phyloP scores from a whole-genome alignment of 148 eudicot species.

The Fagopyrum esculentum region DNA sequence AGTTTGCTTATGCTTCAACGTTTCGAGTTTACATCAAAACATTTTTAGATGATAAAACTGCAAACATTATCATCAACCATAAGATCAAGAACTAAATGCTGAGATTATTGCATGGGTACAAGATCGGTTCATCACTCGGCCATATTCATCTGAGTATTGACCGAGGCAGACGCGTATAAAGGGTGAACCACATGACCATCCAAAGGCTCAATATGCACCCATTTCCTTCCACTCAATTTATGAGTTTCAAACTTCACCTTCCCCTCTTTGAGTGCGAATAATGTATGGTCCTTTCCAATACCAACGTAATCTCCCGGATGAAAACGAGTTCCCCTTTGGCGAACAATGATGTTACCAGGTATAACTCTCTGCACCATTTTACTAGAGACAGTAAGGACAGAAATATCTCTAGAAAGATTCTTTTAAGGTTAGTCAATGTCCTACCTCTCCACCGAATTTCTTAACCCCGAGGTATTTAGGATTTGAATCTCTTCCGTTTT shows the following conservation, averaged over 20 bases:
- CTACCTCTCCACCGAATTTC: constrained; percentile 80
- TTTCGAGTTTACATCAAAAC: neutral
- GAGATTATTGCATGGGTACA: neutral
- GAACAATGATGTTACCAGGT: constrained; percentile 81
- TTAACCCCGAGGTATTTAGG: constrained; percentile 78
- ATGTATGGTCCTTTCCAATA: constrained; percentile 84
- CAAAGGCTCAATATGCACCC: constrained; percentile 90
- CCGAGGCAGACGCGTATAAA: constrained; percentile 32
- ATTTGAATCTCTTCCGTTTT: constrained; percentile 74
- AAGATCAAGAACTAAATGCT: neutral
- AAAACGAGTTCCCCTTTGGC: constrained; percentile 77
- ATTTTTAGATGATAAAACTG: neutral
- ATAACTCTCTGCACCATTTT: constrained; percentile 50
- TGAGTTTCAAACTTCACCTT: constrained; percentile 69
- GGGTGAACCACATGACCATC: constrained; percentile 82
- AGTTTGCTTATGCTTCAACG: neutral
- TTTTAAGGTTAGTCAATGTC: constrained; percentile 6
- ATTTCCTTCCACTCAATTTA: constrained; percentile 73
- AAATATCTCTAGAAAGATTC: neutral
- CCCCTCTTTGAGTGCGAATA: constrained; percentile 80
- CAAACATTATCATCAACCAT: neutral
- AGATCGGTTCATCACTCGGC: neutral
- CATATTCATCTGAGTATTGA: constrained; percentile 18
- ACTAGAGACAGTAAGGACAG: neutral
- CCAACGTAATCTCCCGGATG: constrained; percentile 86